Conservation (phyloP, 2,329 filamentous ascomycete genomes). For the Xylariaceae sp. region DNA sequence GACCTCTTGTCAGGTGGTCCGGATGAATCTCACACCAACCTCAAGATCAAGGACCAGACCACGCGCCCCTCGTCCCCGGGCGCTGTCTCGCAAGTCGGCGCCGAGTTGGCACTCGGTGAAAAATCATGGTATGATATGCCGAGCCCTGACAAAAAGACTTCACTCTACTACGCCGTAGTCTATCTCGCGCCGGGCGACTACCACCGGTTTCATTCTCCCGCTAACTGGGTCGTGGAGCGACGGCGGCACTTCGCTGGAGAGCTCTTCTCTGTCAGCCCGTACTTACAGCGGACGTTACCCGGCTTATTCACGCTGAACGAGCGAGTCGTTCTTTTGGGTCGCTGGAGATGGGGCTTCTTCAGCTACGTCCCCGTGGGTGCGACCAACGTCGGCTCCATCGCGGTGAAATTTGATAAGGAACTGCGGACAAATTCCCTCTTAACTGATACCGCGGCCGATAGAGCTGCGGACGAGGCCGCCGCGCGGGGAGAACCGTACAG, state of each 20-base stretch:
- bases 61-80: conserved; percentile 56
- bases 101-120: conserved; percentile 72
- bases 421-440: conserved; percentile 87
- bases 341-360: conserved; percentile 98
- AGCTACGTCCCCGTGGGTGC: conserved; percentile 92
- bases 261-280: conserved; percentile 90
- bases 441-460: conserved; percentile 88
- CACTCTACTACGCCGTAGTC: conserved; percentile 89
- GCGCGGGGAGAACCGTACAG: conserved; percentile 74
- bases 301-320: conserved; percentile 97
- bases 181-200: conserved; percentile 98
- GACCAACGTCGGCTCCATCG: conserved; percentile 95
- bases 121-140: conserved; percentile 68
- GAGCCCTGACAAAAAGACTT: conserved; percentile 58
- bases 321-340: conserved; percentile 84
- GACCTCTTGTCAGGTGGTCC: conserved; percentile 74
- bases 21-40: conserved; percentile 39
- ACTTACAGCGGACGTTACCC: conserved; percentile 86
- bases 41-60: conserved; percentile 66
- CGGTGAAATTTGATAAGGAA: conserved; percentile 94
- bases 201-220: conserved; percentile 94
- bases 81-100: conserved; percentile 79
- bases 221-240: conserved; percentile 90
- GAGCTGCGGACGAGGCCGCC: conserved; percentile 75
- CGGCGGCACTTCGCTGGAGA: conserved; percentile 97